Evolutionary conservation across 2,329 filamentous ascomycete genomes (phyloP), one percentile per base, ranked within the genome.

Genomic region (Neofusicoccum parvum): DNA sequence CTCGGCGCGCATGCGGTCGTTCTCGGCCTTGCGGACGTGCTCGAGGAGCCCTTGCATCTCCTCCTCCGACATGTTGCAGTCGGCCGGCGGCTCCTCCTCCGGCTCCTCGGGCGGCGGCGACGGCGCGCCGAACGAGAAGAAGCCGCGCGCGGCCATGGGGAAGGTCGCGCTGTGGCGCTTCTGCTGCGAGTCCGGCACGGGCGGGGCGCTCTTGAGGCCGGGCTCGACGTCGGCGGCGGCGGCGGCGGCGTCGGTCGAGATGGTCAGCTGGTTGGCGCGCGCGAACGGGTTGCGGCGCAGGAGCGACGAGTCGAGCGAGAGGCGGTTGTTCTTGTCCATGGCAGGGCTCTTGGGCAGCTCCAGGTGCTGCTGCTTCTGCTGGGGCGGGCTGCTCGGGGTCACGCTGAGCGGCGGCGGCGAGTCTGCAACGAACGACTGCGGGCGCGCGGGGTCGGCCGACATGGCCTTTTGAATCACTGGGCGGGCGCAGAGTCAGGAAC

Each of bases 381-480:
- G 39, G 11, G 9, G 17, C 41, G 32, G 15, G 15, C n/a, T 56
- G n/a, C 36, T 56, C 17, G 51, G n/a, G 27, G 51, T 12, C n/a
- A 37, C 36, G 10, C n/a, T 36, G 37, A 15, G 54, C 9, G 14
- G 54, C 27, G 20, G 54, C 54, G 41, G 39, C 39, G 54, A n/a
- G 20, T 12, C 41, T 27, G 32, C 56, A n/a, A 48, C 32, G 23
- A 48, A 17, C 27, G 56, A 60, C 27, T 36, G 43, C 56, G 56
- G 56, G 43, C 56, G 56, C 56, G 56, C 41, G 56, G 41, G 20
- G 32, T 48, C 41, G 27, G 43, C 41, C 56, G 50, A 39, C 39
- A 59, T 59, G 39, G 41, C 43, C 56, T 60, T 60, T 37, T 60
- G 27, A 60, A 60, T 48, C 56, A 60, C 56, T 60, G 56, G 7